A percentile compares a stretch with the other conserved stretches of the same genome.
These are phyloP conservation scores for Mycocentrospora acerina DNA, from an alignment of 2,329 filamentous ascomycete genomes.

Conservation along the genomic window DNA sequence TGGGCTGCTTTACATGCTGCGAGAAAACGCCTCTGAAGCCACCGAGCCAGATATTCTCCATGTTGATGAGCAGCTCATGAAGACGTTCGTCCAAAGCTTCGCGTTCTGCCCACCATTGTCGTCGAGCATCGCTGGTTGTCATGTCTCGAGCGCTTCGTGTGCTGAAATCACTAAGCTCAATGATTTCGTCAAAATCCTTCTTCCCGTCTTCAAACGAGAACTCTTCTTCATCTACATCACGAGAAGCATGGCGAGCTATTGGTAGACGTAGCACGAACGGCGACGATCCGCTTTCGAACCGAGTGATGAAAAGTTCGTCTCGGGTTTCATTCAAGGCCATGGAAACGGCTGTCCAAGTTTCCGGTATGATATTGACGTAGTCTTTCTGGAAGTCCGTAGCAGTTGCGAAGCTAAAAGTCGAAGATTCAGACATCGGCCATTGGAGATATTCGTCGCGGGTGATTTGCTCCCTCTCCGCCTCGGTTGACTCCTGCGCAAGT, in stretches of 20 bases:
- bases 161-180: slow-evolving; percentile 77
- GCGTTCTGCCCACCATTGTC: slow-evolving; percentile 86
- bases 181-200: slow-evolving; percentile 78
- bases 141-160: slow-evolving; percentile 75
- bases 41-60: slow-evolving; percentile 92
- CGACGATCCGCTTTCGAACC: slow-evolving; percentile 70
- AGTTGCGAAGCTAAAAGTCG: slow-evolving; percentile 40
- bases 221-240: slow-evolving; percentile 75
- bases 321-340: slow-evolving; percentile 78
- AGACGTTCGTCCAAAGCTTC: slow-evolving; percentile 77
- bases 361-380: slow-evolving; percentile 83
- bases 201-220: slow-evolving; percentile 84
- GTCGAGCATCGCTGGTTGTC: slow-evolving; percentile 71
- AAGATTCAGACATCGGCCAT: slow-evolving; percentile 43
- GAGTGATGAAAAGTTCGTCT: slow-evolving; percentile 87
- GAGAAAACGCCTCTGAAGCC: slow-evolving; percentile 96
- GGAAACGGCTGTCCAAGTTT: slow-evolving; percentile 81
- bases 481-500: slow-evolving; percentile 61
- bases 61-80: slow-evolving; percentile 74
- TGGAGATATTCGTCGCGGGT: slow-evolving; percentile 39
- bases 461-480: slow-evolving; percentile 50
- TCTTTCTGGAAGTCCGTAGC: slow-evolving; percentile 67
- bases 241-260: slow-evolving; percentile 76
- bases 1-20: slow-evolving; percentile 63
- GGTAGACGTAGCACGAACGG: slow-evolving; percentile 89